Evolutionary conservation across 345 rosid species (phyloP).

Genomic region (Citrus australasica): DNA sequence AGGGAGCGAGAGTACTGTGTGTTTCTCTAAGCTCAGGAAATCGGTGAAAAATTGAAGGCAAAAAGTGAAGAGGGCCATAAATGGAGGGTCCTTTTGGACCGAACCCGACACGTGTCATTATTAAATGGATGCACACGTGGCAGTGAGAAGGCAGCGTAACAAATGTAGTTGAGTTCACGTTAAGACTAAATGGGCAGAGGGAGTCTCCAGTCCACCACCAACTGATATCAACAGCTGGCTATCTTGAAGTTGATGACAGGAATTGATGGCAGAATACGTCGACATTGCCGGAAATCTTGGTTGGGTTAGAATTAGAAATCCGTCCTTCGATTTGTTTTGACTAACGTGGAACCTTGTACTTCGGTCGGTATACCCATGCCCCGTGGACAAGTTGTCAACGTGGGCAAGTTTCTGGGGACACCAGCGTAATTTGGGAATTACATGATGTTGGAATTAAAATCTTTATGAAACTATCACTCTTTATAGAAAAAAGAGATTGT

Average conservation of each 20-base stretch:
- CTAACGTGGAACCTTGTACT: too few species aligned
- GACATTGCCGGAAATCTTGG: background rate
- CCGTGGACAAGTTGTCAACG: too few species aligned
- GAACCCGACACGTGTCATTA: background rate
- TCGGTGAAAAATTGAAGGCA: slow-evolving; percentile 28
- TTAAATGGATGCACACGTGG: background rate
- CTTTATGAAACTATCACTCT: too few species aligned
- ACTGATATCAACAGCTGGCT: background rate
- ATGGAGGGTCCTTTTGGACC: background rate
- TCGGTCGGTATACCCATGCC: too few species aligned
- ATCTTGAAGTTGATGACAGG: background rate
- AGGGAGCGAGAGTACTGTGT: background rate
- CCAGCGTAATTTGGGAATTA: too few species aligned
- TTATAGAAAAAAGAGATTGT: too few species aligned
- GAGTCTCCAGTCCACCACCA: background rate
- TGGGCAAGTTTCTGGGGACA: too few species aligned
- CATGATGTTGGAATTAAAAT: too few species aligned
- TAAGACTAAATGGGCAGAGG: background rate
- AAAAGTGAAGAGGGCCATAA: background rate
- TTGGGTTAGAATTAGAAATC: too few species aligned
- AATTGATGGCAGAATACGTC: background rate
- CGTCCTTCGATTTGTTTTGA: too few species aligned
- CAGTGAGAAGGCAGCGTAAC: background rate
- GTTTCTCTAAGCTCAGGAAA: slow-evolving; percentile 10
- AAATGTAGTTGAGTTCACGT: slow-evolving; percentile 11